Evolutionary conservation across 2,329 filamentous ascomycete genomes (phyloP).

Genomic region (Arthrobotrys sinensis): DNA sequence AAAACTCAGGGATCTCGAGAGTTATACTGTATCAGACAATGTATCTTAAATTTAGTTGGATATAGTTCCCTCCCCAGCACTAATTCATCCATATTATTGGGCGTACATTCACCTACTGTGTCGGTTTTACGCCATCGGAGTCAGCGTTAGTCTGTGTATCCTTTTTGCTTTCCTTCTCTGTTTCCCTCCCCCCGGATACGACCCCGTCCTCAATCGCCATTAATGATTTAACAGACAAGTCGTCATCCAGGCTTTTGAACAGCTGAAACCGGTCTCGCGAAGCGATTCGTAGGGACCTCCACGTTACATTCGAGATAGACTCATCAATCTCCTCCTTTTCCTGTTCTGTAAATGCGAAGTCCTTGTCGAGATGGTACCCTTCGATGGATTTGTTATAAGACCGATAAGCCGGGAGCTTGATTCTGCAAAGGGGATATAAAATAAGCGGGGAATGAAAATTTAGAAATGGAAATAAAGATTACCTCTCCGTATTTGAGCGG

Average conservation of each 20-base stretch:
- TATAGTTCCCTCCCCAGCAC: not conserved
- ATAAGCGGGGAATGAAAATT: not conserved
- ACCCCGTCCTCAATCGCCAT: slow-evolving; percentile 38
- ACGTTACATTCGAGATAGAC: slow-evolving; percentile 83
- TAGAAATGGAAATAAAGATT: slow-evolving; percentile 59
- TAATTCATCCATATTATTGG: not conserved
- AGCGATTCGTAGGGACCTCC: slow-evolving; percentile 88
- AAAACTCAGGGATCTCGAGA: too few species aligned
- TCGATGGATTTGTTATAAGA: slow-evolving; percentile 81
- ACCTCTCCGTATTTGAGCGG: slow-evolving; percentile 76
- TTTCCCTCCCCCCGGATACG: slow-evolving; percentile 23
- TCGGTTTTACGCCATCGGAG: not conserved
- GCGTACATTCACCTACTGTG: not conserved
- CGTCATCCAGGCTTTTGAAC: slow-evolving; percentile 89
- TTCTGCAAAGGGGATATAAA: slow-evolving; percentile 70
- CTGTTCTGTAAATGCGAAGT: slow-evolving; percentile 79
- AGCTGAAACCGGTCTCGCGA: slow-evolving; percentile 79
- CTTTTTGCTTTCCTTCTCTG: slow-evolving; percentile 38
- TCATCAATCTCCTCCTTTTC: slow-evolving; percentile 73
- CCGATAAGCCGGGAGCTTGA: slow-evolving; percentile 78
- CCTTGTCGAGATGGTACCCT: slow-evolving; percentile 86
- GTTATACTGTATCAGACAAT: too few species aligned
- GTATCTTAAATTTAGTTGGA: too few species aligned
- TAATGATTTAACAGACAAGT: slow-evolving; percentile 51
- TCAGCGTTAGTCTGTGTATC: not conserved